Evolutionary conservation across 495 filamentous ascomycete genomes (phyloP).

Genomic region (Aspergillus panamensis): DNA sequence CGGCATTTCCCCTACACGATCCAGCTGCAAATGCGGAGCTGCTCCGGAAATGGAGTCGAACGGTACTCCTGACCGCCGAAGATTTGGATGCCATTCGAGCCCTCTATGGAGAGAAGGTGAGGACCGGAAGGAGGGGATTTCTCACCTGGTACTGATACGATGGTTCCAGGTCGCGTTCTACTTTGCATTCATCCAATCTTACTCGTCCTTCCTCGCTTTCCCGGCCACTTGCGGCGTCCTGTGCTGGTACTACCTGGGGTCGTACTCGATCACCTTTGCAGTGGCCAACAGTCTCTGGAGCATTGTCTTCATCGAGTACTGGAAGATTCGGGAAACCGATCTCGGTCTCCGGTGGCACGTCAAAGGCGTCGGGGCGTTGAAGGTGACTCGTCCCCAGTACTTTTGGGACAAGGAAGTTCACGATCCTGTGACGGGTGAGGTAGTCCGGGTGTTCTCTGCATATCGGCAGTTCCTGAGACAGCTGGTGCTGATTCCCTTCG

Average conservation of each 20-base stretch:
- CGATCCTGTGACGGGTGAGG: slow-evolving; percentile 82
- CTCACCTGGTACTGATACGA: not conserved
- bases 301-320: slow-evolving; percentile 88
- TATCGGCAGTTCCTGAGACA: slow-evolving; percentile 74
- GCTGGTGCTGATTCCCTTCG: slow-evolving; percentile 82
- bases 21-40: slow-evolving; percentile 78
- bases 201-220: slow-evolving; percentile 79
- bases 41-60: slow-evolving; percentile 78
- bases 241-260: slow-evolving; percentile 73
- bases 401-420: slow-evolving; percentile 67
- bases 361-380: slow-evolving; percentile 74
- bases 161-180: slow-evolving; percentile 73
- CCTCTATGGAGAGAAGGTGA: slow-evolving; percentile 80
- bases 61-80: slow-evolving; percentile 63
- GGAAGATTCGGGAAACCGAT: slow-evolving; percentile 91
- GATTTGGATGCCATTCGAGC: slow-evolving; percentile 82
- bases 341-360: slow-evolving; percentile 90
- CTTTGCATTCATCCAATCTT: slow-evolving; percentile 90
- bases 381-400: slow-evolving; percentile 74
- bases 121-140: not conserved
- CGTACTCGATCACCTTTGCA: slow-evolving; percentile 79
- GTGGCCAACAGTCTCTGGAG: slow-evolving; percentile 76
- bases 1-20: slow-evolving; percentile 89
- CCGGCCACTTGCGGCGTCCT: slow-evolving; percentile 74
- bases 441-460: slow-evolving; percentile 68